A percentile compares a stretch with the other conserved stretches of the same genome.
Evolutionary conservation across 257 asterid species (phyloP).

Genomic region (Solanum sejunctum): DNA sequence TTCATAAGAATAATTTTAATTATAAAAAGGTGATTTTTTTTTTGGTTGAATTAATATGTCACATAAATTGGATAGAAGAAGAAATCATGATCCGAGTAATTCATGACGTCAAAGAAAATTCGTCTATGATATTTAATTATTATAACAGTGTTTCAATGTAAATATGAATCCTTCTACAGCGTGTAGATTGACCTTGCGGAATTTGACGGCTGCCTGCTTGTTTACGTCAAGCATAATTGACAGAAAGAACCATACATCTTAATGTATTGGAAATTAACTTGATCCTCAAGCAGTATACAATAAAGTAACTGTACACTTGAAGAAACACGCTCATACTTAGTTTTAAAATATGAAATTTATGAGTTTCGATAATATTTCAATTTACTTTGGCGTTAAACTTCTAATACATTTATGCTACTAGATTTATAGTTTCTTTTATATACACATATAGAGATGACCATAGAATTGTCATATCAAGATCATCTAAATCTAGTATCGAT

Average conservation of each 20-base stretch:
- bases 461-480: too few relatives aligned
- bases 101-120: neutral
- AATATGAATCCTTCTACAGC: slow-evolving; percentile 13
- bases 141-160: slow-evolving; percentile 9
- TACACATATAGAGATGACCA: too few relatives aligned
- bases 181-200: neutral
- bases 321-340: neutral
- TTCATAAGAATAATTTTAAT: neutral
- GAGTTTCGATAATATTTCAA: too few relatives aligned
- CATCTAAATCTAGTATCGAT: too few relatives aligned
- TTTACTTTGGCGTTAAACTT: too few relatives aligned
- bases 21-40: neutral
- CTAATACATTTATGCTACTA: too few relatives aligned
- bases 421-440: too few relatives aligned
- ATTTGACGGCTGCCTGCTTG: neutral
- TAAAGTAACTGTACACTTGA: neutral
- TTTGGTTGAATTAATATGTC: neutral
- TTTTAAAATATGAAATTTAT: neutral
- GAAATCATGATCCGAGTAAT: neutral
- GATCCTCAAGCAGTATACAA: neutral
- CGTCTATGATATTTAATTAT: neutral
- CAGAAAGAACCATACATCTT: neutral
- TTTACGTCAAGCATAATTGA: neutral
- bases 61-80: neutral
- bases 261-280: neutral